phyloP scores from a whole-genome alignment of 192 early-diverging fungal species.

The Blastocladiella britannica region DNA sequence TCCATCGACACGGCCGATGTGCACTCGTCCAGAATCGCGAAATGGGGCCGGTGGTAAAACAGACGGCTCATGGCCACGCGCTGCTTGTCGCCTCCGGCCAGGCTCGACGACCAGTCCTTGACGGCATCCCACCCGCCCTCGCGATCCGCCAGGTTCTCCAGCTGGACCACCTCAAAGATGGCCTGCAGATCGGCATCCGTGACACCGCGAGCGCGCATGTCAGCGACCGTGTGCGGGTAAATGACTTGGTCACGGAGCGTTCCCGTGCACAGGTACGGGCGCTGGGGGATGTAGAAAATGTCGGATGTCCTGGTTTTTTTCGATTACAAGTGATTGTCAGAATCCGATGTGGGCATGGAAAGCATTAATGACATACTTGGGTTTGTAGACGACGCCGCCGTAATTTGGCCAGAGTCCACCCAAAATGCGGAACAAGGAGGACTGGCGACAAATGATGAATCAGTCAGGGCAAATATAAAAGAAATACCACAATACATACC shows the following conservation, averaged over 20 bases:
- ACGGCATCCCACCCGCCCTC: conserved; percentile 82
- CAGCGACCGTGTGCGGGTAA: conserved; percentile 71
- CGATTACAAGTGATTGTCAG: no score
- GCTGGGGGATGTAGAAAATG: conserved; percentile 97
- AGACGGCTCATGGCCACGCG: conserved; percentile 19
- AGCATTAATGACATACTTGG: conserved; percentile 9
- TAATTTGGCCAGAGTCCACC: conserved; percentile 92
- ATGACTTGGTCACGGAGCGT: conserved; percentile 93
- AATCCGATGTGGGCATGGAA: no score
- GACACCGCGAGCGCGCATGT: conserved; percentile 47
- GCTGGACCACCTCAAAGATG: conserved; percentile 66
- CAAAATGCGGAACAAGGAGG: conserved; percentile 85
- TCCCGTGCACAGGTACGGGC: conserved; percentile 83
- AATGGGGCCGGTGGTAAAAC: conserved; percentile 7
- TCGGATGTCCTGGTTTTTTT: conserved; percentile 20
- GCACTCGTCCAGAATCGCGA: conserved; percentile 8
- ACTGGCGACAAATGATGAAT: conserved; percentile 12
- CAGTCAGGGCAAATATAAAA: neutral
- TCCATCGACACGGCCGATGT: conserved; percentile 70
- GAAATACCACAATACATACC: conserved; percentile 3
- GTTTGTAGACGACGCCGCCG: conserved; percentile 33
- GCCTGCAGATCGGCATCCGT: conserved; percentile 59
- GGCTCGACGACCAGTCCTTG: conserved; percentile 73
- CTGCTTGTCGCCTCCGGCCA: conserved; percentile 92
- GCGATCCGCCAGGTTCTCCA: conserved; percentile 59